Evolutionary conservation across 306 rosid species (phyloP).

Genomic region (Medicago truncatula): DNA sequence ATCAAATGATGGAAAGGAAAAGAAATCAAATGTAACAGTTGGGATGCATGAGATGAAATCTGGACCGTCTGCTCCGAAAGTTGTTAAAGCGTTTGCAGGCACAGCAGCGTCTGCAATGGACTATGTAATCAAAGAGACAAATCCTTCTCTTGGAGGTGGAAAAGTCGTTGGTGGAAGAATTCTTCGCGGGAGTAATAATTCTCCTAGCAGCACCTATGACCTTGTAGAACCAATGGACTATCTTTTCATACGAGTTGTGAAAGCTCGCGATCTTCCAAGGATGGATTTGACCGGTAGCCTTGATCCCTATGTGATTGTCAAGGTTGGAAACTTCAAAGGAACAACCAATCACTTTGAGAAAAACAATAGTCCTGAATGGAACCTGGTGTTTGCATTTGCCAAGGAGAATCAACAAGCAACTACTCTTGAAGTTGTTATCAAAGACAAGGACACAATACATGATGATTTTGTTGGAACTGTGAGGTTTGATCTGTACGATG

Average conservation of each 20-base stretch:
- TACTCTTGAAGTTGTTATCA: slow-evolving; percentile 70
- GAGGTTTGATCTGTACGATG: slow-evolving; percentile 67
- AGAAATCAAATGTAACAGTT: slow-evolving; percentile 43
- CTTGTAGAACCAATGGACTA: slow-evolving; percentile 86
- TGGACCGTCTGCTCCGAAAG: slow-evolving; percentile 51
- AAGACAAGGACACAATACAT: slow-evolving; percentile 65
- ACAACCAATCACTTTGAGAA: slow-evolving; percentile 68
- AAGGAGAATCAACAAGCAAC: slow-evolving; percentile 61
- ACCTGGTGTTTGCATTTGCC: slow-evolving; percentile 86
- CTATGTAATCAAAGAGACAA: slow-evolving; percentile 72
- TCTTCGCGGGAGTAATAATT: slow-evolving; percentile 45
- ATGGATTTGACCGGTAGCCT: slow-evolving; percentile 89
- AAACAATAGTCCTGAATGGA: slow-evolving; percentile 84
- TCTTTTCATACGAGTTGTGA: slow-evolving; percentile 86
- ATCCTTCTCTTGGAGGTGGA: slow-evolving; percentile 93
- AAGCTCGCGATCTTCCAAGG: slow-evolving; percentile 84
- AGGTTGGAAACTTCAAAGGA: slow-evolving; percentile 87
- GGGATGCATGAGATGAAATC: slow-evolving; percentile 74
- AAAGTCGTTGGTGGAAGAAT: slow-evolving; percentile 74
- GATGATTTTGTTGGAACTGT: slow-evolving; percentile 81
- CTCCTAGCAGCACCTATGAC: slow-evolving; percentile 74
- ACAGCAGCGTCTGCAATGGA: slow-evolving; percentile 58
- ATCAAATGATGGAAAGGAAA: slow-evolving; percentile 40
- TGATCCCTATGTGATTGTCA: slow-evolving; percentile 90
- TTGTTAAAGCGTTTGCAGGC: slow-evolving; percentile 52